Evolutionary conservation across 1,284 basidiomycete genomes (phyloP), one percentile per base, ranked within the genome.

Genomic region (Apiotrichum domesticum): DNA sequence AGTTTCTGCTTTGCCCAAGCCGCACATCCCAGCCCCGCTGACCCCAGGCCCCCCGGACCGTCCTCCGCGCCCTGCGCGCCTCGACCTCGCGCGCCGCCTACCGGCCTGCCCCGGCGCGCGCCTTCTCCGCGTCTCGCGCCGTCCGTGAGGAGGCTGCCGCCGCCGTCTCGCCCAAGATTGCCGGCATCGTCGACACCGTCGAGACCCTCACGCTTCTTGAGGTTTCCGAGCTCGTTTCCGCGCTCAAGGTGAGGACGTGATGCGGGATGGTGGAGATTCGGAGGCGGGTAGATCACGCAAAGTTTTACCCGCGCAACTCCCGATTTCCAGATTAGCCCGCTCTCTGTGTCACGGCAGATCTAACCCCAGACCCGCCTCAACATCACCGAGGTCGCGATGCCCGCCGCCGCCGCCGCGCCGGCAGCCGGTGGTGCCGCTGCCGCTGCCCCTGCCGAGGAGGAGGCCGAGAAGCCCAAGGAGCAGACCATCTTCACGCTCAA

Each of bases 341-440:
- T 5, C 35, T 14, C 4, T 39, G 10, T 14, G 37, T 39, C 10
- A 39, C 14, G 10, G 37, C 37, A 13, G 6, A 2, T n/a, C 53
- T 57, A 11, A 61, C 43, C 8, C 47, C 61, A 96, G 93, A 83
- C 89, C 56, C 86, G 90, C 62, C 78, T 99, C 59, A 98, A 98
- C 78, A 99, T 99, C 66, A 90, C 94, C 77, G 96, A 98, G 79
- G 90, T 98, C 71, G 92, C 93, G 35, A 86, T 97, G 84, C 93
- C 94, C 41, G 79, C 88, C 42, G 85, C 90, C 1, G 79, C 87
- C 7, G 82, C 86, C 4, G 80, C 85, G 1, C 79, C 85, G 4
- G 72, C 79, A 29, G 82, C 83, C 2, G 73, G 75, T 14, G 72
- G 83, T 2, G 81, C 84, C 15, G 80, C 82, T 21, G 80, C 78